Evolutionary conservation across 208 protist species (phyloP).

Genomic region (Leptomonas seymouri): DNA sequence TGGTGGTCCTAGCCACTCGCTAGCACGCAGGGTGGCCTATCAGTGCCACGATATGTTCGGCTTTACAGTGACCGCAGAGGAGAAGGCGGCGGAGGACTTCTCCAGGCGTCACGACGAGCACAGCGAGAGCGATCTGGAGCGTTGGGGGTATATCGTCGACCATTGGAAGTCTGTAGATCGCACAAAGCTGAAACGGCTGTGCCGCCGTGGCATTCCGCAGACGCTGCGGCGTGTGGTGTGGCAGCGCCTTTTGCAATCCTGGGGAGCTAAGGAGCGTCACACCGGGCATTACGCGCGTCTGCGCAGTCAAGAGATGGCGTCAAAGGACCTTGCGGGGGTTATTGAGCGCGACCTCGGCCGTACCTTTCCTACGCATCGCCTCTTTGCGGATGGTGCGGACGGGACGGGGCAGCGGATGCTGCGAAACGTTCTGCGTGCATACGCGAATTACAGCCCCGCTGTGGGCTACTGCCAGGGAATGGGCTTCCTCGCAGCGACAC

Average conservation of each 20-base stretch:
- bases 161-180: conserved; percentile 38
- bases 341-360: conserved; percentile 88
- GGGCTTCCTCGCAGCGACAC: conserved; percentile 87
- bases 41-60: conserved; percentile 67
- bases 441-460: conserved; percentile 63
- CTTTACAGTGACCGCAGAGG: conserved; percentile 64
- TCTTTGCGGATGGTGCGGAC: conserved; percentile 48
- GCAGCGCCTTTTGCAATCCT: conserved; percentile 64
- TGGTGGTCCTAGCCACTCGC: neutral
- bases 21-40: neutral
- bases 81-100: conserved; percentile 73
- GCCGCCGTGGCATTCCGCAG: conserved; percentile 78
- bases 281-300: conserved; percentile 37
- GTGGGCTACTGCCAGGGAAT: conserved; percentile 94
- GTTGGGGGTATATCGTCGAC: conserved; percentile 38
- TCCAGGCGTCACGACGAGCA: conserved; percentile 18
- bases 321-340: conserved; percentile 41
- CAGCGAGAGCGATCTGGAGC: conserved; percentile 8
- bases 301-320: conserved; percentile 29
- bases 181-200: conserved; percentile 54
- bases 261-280: conserved; percentile 19
- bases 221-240: conserved; percentile 57
- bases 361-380: conserved; percentile 85
- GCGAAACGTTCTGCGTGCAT: conserved; percentile 78
- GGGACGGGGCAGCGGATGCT: conserved; percentile 63